Percentiles rank a stretch among this genome's conserved stretches.
phyloP scores from a whole-genome alignment of 805 yeast genomes.

The Kodamaea kakaduensis region DNA sequence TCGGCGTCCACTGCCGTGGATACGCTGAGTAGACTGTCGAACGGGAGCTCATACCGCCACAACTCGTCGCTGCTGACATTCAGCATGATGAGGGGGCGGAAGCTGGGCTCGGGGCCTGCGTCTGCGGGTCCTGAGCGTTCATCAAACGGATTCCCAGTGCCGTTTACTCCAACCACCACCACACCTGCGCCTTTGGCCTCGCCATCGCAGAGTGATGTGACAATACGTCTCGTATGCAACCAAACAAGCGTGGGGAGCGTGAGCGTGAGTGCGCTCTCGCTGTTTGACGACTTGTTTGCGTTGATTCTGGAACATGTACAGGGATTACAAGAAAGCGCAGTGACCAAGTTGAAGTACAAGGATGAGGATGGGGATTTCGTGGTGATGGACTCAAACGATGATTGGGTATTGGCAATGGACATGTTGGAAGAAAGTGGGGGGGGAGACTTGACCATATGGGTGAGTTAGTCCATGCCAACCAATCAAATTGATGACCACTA shows the following conservation, averaged over 20 bases:
- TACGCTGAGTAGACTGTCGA: slow-evolving; percentile 20
- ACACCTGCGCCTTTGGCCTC: slow-evolving; percentile 4
- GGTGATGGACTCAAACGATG: slow-evolving; percentile 79
- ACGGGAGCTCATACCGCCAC: slow-evolving; percentile 33
- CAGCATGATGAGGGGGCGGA: slow-evolving; percentile 39
- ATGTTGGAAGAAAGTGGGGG: slow-evolving; percentile 35
- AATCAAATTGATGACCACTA: no score
- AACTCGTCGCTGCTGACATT: slow-evolving; percentile 41
- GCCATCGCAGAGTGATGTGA: slow-evolving; percentile 10
- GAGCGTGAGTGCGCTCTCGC: slow-evolving; percentile 27
- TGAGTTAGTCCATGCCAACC: no score
- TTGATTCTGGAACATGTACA: slow-evolving; percentile 52
- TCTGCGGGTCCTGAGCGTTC: slow-evolving; percentile 9
- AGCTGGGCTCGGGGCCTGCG: slow-evolving; percentile 14
- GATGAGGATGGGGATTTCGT: slow-evolving; percentile 97
- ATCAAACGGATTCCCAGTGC: slow-evolving; percentile 9
- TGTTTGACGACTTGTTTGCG: slow-evolving; percentile 54
- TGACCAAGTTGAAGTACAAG: slow-evolving; percentile 63
- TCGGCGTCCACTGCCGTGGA: slow-evolving; percentile 1
- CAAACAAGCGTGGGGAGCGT: slow-evolving; percentile 25
- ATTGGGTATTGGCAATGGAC: slow-evolving; percentile 82
- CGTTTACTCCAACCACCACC: slow-evolving; percentile 3
- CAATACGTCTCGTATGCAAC: slow-evolving; percentile 32
- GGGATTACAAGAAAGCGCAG: slow-evolving; percentile 47
- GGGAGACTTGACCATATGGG: slow-evolving; percentile 38